These are phyloP conservation scores for Calonectria naviculata DNA, from an alignment of 2,329 filamentous ascomycete genomes.

Conservation along the genomic window DNA sequence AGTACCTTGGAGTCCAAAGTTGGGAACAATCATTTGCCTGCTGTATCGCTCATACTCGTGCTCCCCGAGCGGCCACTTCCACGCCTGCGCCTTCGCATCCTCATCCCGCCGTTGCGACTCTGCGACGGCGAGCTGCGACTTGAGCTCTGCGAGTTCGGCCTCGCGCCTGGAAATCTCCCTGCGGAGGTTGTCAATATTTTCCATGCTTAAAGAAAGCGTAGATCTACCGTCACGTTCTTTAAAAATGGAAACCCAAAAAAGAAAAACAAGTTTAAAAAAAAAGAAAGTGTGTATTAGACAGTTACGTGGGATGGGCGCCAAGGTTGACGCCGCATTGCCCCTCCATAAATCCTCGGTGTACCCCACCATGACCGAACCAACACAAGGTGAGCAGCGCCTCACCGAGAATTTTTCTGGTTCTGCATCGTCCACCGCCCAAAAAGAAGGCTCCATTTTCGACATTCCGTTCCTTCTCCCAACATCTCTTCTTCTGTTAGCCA, in stretches of 20 bases:
- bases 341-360: slow-evolving; percentile 37
- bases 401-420: slow-evolving; percentile 41
- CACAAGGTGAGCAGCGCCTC: slow-evolving; percentile 30
- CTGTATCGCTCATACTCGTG: slow-evolving; percentile 90
- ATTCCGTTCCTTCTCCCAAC: background rate
- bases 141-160: slow-evolving; percentile 57
- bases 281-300: background rate
- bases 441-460: background rate
- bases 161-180: slow-evolving; percentile 61
- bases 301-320: background rate
- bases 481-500: background rate
- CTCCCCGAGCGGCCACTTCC: slow-evolving; percentile 75
- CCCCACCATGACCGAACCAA: slow-evolving; percentile 27
- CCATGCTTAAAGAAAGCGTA: slow-evolving; percentile 47
- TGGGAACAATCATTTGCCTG: slow-evolving; percentile 88
- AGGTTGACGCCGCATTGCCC: slow-evolving; percentile 24
- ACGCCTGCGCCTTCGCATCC: slow-evolving; percentile 28
- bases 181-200: slow-evolving; percentile 54
- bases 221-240: no score
- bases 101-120: slow-evolving; percentile 44
- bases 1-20: slow-evolving; percentile 79
- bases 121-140: slow-evolving; percentile 54
- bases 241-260: background rate
- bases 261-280: background rate
- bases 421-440: background rate